Evolutionary conservation across 73 alveolate genomes (phyloP).

Genomic region (Halteria grandinella): DNA sequence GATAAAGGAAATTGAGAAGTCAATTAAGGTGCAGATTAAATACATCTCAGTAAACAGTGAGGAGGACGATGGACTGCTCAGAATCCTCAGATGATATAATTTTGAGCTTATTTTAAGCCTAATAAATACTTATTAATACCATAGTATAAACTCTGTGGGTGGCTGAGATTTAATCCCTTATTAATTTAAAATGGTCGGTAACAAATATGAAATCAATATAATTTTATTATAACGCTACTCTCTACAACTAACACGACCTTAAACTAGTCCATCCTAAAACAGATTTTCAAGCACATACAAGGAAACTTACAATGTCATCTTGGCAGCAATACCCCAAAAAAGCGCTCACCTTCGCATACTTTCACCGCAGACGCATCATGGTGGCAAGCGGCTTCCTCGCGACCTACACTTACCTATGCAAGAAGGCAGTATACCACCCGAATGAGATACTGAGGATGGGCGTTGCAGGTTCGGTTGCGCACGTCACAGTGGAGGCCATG

Average conservation of each 20-base stretch:
- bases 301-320: neutral
- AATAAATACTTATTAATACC: neutral
- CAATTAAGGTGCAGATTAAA: conserved; percentile 1
- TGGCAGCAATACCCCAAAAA: neutral
- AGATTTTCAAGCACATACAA: too few relatives aligned
- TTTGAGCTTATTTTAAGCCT: too few relatives aligned
- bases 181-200: too few relatives aligned
- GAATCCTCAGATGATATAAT: conserved; percentile 21
- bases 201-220: too few relatives aligned
- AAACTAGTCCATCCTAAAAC: too few relatives aligned
- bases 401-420: neutral
- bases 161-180: too few relatives aligned
- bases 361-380: conserved; percentile 25
- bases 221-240: too few relatives aligned
- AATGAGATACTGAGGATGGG: conserved; percentile 65
- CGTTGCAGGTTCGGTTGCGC: conserved; percentile 68
- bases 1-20: conserved; percentile 24
- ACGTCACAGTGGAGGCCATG: conserved; percentile 42
- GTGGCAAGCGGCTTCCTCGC: conserved; percentile 18
- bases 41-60: conserved; percentile 32
- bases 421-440: neutral
- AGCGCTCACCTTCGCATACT: conserved; percentile 1
- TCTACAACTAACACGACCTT: too few relatives aligned
- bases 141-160: too few relatives aligned
- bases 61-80: conserved; percentile 33